Conservation (phyloP, 164 flowering plant species). For the Umbilicus rupestris region DNA sequence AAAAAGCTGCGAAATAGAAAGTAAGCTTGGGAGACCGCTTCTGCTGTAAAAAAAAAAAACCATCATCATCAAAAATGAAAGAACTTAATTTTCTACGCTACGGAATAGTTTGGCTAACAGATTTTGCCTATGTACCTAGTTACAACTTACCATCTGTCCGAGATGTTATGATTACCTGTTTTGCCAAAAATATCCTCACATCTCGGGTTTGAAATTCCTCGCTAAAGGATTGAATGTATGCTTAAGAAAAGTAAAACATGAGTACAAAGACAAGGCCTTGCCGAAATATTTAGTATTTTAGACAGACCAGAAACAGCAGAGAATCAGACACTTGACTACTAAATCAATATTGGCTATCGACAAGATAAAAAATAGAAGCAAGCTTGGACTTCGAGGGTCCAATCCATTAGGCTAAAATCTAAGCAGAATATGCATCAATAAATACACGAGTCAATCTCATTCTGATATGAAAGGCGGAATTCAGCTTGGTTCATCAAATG, state of each 20-base stretch:
- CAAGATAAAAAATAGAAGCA: neutral
- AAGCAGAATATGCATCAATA: conserved; percentile 32
- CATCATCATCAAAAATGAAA: neutral
- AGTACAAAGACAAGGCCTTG: too few relatives aligned
- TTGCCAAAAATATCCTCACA: too few relatives aligned
- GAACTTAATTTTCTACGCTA: neutral
- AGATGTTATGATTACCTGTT: too few relatives aligned
- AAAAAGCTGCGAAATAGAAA: neutral
- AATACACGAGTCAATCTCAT: conserved; percentile 32
- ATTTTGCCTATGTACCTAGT: too few relatives aligned
- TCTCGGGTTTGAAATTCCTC: too few relatives aligned
- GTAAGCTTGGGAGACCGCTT: neutral
- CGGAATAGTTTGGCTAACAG: neutral
- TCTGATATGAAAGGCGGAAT: too few relatives aligned
- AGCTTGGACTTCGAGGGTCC: conserved; percentile 19
- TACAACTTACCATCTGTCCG: too few relatives aligned
- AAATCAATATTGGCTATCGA: neutral
- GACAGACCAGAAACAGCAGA: neutral
- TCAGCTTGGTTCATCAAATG: too few relatives aligned
- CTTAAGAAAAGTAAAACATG: too few relatives aligned
- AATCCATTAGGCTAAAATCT: conserved; percentile 26
- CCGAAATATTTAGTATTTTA: neutral
- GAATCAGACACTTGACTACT: neutral
- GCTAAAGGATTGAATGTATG: too few relatives aligned
- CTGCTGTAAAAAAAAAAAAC: neutral